Conservation (phyloP, 1,284 basidiomycete genomes). For the Ceratobasidium sp. region DNA sequence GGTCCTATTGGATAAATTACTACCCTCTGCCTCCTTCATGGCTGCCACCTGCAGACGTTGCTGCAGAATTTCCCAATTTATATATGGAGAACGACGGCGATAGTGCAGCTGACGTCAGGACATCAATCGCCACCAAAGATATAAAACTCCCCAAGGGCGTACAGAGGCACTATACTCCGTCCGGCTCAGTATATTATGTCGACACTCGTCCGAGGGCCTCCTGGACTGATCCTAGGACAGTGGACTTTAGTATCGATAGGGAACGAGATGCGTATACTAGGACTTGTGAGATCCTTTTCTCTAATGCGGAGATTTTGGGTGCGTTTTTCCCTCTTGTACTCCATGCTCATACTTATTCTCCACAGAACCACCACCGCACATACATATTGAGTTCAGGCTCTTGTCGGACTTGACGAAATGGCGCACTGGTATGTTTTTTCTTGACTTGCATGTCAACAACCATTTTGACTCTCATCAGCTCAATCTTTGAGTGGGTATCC, state of each 20-base stretch:
- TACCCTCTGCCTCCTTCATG: constrained; percentile 37
- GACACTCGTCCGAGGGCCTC: constrained; percentile 40
- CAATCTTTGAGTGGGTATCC: constrained; percentile 44
- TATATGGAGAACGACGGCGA: background rate
- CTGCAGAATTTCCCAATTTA: background rate
- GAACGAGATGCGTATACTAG: constrained; percentile 21
- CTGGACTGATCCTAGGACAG: constrained; percentile 38
- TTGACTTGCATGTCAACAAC: background rate
- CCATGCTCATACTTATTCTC: background rate
- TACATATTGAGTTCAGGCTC: constrained; percentile 42
- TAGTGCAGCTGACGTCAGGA: constrained; percentile 9
- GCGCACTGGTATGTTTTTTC: constrained; percentile 37
- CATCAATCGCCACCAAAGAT: background rate
- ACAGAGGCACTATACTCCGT: constrained; percentile 37
- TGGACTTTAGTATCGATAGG: constrained; percentile 26
- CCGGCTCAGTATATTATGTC: constrained; percentile 35
- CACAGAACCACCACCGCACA: constrained; percentile 24
- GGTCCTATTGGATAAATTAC: constrained; percentile 43
- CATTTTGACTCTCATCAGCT: constrained; percentile 27
- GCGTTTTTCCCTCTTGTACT: background rate
- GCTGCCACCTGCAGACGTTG: constrained; percentile 32
- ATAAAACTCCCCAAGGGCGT: constrained; percentile 39
- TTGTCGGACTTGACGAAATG: constrained; percentile 43
- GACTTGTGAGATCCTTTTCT: constrained; percentile 8
- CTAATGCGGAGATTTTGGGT: constrained; percentile 12